Percentiles rank a stretch among this genome's conserved stretches.
Conservation (phyloP, 441 rosid genomes). For the Mallotus japonicus region DNA sequence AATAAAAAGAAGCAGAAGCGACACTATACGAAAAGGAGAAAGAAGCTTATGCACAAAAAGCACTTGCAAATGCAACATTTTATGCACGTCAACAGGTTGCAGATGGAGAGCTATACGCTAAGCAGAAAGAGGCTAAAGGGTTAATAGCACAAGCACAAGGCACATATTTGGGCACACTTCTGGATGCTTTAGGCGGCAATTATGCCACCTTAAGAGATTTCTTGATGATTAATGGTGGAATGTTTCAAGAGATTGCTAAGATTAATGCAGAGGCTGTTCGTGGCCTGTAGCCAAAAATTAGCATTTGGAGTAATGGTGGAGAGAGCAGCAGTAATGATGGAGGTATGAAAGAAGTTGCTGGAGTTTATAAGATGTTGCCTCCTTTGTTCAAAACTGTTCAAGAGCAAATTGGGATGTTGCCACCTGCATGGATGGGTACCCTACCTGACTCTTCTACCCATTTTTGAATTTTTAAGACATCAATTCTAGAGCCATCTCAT, state of each 20-base stretch:
- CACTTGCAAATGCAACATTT: constrained; percentile 49
- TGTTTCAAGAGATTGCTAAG: constrained; percentile 53
- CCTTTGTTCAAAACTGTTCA: constrained; percentile 64
- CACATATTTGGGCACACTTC: constrained; percentile 43
- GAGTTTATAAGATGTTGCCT: constrained; percentile 58
- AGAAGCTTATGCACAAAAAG: constrained; percentile 58
- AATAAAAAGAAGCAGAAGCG: constrained; percentile 68
- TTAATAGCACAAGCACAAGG: constrained; percentile 59
- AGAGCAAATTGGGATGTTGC: constrained; percentile 66
- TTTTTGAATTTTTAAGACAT: background rate
- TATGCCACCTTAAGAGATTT: constrained; percentile 51
- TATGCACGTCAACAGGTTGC: constrained; percentile 42
- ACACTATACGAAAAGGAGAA: constrained; percentile 47
- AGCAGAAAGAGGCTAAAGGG: constrained; percentile 65
- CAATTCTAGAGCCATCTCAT: too few relatives aligned
- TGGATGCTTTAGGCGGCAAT: constrained; percentile 52
- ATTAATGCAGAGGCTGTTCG: constrained; percentile 51
- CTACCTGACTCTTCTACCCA: constrained; percentile 17
- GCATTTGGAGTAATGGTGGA: constrained; percentile 55
- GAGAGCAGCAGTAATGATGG: constrained; percentile 2
- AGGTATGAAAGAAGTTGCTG: constrained; percentile 51
- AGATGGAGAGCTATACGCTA: constrained; percentile 40
- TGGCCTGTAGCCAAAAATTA: constrained; percentile 62
- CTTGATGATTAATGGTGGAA: constrained; percentile 52
- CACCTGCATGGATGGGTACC: constrained; percentile 58